Evolutionary conservation across 495 filamentous ascomycete genomes (phyloP).

Genomic region (Penicillium silybi): DNA sequence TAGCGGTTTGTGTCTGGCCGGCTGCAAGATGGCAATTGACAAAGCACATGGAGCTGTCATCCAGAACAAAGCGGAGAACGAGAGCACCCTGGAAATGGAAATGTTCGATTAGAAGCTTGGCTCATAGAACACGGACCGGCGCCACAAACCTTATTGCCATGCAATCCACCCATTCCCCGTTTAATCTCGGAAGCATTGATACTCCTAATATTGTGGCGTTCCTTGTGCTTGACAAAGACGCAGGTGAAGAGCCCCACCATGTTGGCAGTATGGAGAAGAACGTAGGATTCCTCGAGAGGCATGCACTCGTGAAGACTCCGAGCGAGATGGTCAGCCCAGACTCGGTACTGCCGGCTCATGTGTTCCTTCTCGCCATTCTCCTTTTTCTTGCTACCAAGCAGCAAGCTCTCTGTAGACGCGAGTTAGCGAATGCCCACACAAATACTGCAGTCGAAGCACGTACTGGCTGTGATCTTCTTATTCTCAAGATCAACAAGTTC

Average conservation of each 20-base stretch:
- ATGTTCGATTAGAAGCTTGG: slow-evolving; percentile 9
- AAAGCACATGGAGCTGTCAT: slow-evolving; percentile 91
- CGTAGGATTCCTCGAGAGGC: slow-evolving; percentile 74
- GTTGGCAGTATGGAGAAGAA: slow-evolving; percentile 80
- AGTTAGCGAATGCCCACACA: slow-evolving; percentile 15
- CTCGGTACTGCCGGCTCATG: slow-evolving; percentile 96
- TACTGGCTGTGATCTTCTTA: slow-evolving; percentile 93
- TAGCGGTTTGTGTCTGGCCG: slow-evolving; percentile 81
- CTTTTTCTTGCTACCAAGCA: slow-evolving; percentile 74
- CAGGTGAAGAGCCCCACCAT: slow-evolving; percentile 94
- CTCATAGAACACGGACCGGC: not conserved
- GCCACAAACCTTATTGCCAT: slow-evolving; percentile 79
- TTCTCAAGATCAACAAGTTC: slow-evolving; percentile 96
- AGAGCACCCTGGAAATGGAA: slow-evolving; percentile 67
- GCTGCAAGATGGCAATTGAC: slow-evolving; percentile 97
- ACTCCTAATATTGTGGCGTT: slow-evolving; percentile 69
- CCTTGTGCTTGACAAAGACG: slow-evolving; percentile 81
- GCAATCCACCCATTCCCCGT: slow-evolving; percentile 85
- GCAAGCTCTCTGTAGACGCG: slow-evolving; percentile 53
- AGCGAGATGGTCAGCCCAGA: slow-evolving; percentile 87
- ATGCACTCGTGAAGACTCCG: slow-evolving; percentile 77
- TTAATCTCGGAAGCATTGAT: slow-evolving; percentile 82
- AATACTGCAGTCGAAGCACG: slow-evolving; percentile 22
- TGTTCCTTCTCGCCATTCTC: slow-evolving; percentile 82
- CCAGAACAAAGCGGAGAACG: slow-evolving; percentile 80